These are phyloP conservation scores for Corymbia citriodora DNA, from an alignment of 441 rosid genomes.

Conservation along the genomic window DNA sequence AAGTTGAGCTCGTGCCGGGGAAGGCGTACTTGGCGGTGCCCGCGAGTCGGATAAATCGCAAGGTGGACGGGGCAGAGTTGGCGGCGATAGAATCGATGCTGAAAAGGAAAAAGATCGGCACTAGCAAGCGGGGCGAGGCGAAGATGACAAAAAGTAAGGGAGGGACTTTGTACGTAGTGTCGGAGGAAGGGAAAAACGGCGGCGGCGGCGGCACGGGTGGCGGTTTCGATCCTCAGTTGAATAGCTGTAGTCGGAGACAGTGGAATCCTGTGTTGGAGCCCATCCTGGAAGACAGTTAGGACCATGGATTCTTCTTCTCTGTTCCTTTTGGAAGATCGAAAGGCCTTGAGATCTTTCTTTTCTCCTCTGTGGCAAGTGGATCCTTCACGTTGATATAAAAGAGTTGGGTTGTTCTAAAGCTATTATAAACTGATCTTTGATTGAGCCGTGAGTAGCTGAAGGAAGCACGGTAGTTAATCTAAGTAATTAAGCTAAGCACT, in stretches of 20 bases:
- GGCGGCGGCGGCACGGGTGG: neutral
- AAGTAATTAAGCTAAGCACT: too few relatives aligned
- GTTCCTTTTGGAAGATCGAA: neutral
- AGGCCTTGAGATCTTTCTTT: neutral
- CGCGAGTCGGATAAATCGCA: constrained; percentile 11
- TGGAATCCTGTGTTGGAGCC: constrained; percentile 38
- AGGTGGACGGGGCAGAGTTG: constrained; percentile 22
- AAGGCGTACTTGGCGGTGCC: constrained; percentile 24
- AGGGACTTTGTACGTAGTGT: neutral
- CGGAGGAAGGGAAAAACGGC: neutral
- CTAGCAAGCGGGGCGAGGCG: constrained; percentile 5
- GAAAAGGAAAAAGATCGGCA: neutral
- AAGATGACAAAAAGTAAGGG: neutral
- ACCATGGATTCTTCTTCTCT: neutral
- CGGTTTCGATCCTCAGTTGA: neutral
- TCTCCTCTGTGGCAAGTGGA: neutral
- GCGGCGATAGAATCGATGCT: constrained; percentile 5
- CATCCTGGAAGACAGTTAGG: constrained; percentile 24
- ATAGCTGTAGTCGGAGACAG: constrained; percentile 1
- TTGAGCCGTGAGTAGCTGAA: neutral
- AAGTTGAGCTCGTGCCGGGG: constrained; percentile 30
- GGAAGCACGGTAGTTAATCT: neutral
- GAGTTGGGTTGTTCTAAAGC: neutral
- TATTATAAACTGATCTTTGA: neutral
- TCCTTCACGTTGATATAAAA: neutral